Conservation (phyloP, 345 rosid species). For the Schrenkiella parvula region DNA sequence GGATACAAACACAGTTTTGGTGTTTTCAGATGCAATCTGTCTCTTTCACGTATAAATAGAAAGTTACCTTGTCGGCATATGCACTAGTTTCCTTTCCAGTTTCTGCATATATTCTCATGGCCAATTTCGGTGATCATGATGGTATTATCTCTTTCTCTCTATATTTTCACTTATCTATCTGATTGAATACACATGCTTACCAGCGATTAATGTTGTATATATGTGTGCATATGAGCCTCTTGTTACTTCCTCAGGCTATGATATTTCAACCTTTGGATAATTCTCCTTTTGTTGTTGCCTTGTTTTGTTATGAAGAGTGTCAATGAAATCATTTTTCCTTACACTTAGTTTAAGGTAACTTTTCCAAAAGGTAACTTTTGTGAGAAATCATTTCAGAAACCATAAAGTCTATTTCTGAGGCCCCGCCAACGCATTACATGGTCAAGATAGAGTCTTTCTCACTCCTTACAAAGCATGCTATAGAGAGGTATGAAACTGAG, state of each 20-base stretch:
- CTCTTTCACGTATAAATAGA: background rate
- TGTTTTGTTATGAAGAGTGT: background rate
- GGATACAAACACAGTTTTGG: background rate
- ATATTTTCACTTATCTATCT: background rate
- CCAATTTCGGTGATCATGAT: constrained; percentile 28
- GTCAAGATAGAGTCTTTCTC: constrained; percentile 51
- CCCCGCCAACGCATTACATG: constrained; percentile 50
- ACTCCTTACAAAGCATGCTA: constrained; percentile 35
- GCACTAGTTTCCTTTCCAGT: background rate
- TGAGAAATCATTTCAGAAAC: constrained; percentile 30
- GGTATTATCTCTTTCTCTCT: constrained; percentile 18
- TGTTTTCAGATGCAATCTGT: background rate
- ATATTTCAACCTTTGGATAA: background rate
- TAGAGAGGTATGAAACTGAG: constrained; percentile 57
- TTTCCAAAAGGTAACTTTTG: constrained; percentile 1
- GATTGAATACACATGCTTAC: background rate
- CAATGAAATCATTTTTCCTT: background rate
- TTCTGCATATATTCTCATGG: constrained; percentile 26
- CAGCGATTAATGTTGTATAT: background rate
- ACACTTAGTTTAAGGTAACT: background rate
- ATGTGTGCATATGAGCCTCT: background rate
- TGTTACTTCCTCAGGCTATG: background rate
- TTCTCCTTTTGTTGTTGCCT: background rate
- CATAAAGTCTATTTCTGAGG: constrained; percentile 40
- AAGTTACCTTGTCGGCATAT: background rate